phyloP scores from a whole-genome alignment of 306 rosid genomes.

The Leucaena leucocephala region DNA sequence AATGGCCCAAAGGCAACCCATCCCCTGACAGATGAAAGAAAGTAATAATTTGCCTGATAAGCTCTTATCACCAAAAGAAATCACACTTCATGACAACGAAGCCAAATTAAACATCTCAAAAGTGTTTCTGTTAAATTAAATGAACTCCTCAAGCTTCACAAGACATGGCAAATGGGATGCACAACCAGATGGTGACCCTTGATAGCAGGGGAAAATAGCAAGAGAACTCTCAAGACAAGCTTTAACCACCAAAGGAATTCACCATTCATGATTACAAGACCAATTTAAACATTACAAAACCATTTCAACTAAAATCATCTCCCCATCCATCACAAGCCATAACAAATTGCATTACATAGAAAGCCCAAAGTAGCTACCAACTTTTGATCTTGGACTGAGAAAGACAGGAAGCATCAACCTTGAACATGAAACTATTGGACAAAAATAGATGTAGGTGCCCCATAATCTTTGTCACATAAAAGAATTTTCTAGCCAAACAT shows the following conservation, averaged over 20 bases:
- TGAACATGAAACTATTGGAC: conserved; percentile 19
- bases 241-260: neutral
- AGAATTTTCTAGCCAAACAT: neutral
- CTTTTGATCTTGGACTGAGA: neutral
- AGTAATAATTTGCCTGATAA: neutral
- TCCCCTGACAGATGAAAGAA: neutral
- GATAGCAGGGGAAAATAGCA: neutral
- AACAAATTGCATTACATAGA: neutral
- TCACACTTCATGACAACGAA: neutral
- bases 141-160: neutral
- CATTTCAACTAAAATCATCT: neutral
- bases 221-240: neutral
- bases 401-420: conserved; percentile 3
- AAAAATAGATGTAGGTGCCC: conserved; percentile 15
- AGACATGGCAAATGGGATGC: neutral
- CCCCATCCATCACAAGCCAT: neutral
- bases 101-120: conserved; percentile 9
- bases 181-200: neutral
- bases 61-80: neutral
- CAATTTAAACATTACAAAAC: conserved; percentile 3
- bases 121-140: neutral
- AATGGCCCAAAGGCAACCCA: conserved; percentile 10
- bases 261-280: neutral
- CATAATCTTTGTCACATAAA: neutral
- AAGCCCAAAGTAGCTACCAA: conserved; percentile 14